These are phyloP conservation scores for Iris pallida DNA, from an alignment of 116 monocot species.

Conservation along the genomic window DNA sequence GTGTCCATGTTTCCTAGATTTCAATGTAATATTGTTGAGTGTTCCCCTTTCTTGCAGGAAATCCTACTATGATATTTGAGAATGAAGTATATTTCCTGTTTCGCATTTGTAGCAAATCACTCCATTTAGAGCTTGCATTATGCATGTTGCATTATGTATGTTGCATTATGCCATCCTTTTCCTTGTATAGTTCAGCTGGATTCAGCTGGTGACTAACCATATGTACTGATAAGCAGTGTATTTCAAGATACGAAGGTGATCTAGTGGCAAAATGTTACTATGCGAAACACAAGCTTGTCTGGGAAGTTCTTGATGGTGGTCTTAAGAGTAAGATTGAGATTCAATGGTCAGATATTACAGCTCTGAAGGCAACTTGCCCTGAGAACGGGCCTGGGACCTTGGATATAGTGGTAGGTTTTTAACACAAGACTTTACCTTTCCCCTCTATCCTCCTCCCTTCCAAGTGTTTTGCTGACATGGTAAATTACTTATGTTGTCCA, in stretches of 20 bases:
- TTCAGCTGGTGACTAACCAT: not conserved
- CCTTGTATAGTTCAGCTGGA: not conserved
- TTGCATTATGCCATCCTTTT: not conserved
- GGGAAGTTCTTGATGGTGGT: conserved; percentile 53
- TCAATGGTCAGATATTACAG: conserved; percentile 47
- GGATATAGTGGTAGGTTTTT: conserved; percentile 29
- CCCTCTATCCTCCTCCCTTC: not conserved
- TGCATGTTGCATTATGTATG: no score
- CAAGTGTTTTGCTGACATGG: not conserved
- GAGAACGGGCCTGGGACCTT: conserved; percentile 33
- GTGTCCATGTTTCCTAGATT: no score
- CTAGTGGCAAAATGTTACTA: conserved; percentile 50
- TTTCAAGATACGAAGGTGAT: conserved; percentile 57
- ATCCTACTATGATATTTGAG: no score
- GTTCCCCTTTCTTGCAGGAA: no score
- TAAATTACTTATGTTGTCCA: conserved; percentile 5
- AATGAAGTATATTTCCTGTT: no score
- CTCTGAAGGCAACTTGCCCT: conserved; percentile 31
- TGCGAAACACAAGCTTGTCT: conserved; percentile 41
- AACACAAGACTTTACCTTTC: not conserved
- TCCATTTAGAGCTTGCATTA: no score
- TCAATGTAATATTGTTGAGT: no score
- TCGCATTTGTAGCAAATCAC: no score
- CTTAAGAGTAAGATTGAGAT: conserved; percentile 52
- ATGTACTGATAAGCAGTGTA: conserved; percentile 31